Base-by-base conservation (phyloP, 1,139 yeast genomes). In the Suzukiozyma palmioleophila region DNA sequence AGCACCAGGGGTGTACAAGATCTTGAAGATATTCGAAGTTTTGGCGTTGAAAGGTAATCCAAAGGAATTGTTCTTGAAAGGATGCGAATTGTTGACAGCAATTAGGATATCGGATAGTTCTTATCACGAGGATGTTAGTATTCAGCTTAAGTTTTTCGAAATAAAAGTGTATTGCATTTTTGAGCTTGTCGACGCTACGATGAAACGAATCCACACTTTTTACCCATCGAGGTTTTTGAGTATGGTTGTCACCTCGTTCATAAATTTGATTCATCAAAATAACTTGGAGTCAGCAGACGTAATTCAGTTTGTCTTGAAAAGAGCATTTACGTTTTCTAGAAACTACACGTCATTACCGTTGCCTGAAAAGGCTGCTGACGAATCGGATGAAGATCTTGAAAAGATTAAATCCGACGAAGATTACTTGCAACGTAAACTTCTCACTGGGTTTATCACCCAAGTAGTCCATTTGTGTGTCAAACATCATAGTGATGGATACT, bases 211-310 rank as follows among this genome's bases (percentile, higher is more conserved):
- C 45, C 64, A 71, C 32, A 84, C 95, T 0, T 57, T 73, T 16
- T 81, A 81, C 52, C 96, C 96, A 10, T 84, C 95, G 1, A 73
- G 85, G 44, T 86, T 86, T 53, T 63, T 90, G 39, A 73, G 83
- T 1, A 82, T 85, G 75, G 75, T 80, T 1, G 66, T 81, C 0
- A 58, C 82, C 1, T 68, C 87, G 0, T 58, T 79, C 33, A 59
- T 82, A 35, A 77, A 77, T 38, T 68, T 75, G 39, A 53, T 77
- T 11, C 67, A 71, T 22, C 48, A 53, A 10, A 46, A 48, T 12
- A 33, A 41, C 31, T 16, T 39, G 28, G 39, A 38, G 11, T 56
- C 60, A 21, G 51, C 59, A 8, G 54, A 72, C 13, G 44, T 59
- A 22, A 25, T 25, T 11, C 59, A 64, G 8, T 75, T 85, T 39